Conservation (phyloP, 805 yeast genomes). For the Kodamaea neixiangensis region DNA sequence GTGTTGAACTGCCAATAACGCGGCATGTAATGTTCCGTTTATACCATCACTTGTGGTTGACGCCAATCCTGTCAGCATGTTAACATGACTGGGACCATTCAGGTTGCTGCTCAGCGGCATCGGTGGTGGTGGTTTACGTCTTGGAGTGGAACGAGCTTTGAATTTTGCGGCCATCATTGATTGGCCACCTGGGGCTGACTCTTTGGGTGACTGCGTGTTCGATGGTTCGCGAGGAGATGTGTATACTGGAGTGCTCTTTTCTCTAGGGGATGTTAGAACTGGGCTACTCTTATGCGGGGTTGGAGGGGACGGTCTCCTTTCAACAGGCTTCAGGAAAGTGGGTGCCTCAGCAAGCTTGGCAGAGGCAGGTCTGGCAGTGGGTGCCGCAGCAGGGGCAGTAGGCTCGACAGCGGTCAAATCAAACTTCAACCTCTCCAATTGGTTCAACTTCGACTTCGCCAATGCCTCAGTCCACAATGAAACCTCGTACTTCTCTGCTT, state of each 20-base stretch:
- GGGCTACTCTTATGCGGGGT: neutral
- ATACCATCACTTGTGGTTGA: conserved; percentile 14
- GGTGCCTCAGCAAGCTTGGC: neutral
- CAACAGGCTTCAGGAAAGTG: neutral
- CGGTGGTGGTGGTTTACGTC: conserved; percentile 37
- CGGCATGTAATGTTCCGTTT: conserved; percentile 43
- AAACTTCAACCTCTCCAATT: conserved; percentile 18
- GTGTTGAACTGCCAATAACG: conserved; percentile 43
- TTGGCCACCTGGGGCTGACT: conserved; percentile 11
- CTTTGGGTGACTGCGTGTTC: conserved; percentile 12
- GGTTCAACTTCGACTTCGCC: conserved; percentile 31
- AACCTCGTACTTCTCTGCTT: conserved; percentile 53
- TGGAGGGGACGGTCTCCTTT: neutral
- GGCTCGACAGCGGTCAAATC: neutral
- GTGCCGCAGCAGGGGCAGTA: neutral
- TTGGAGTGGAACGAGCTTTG: conserved; percentile 18
- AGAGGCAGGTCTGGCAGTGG: conserved; percentile 2
- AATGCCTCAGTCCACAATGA: conserved; percentile 59
- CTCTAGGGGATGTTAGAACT: neutral
- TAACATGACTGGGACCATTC: conserved; percentile 11
- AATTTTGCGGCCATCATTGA: conserved; percentile 17
- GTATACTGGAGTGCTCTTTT: neutral
- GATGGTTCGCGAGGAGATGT: conserved; percentile 9
- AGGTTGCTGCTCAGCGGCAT: conserved; percentile 13
- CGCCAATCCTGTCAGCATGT: conserved; percentile 34